These are phyloP conservation scores for Ormosia emarginata DNA, from an alignment of 306 rosid genomes.

Conservation along the genomic window DNA sequence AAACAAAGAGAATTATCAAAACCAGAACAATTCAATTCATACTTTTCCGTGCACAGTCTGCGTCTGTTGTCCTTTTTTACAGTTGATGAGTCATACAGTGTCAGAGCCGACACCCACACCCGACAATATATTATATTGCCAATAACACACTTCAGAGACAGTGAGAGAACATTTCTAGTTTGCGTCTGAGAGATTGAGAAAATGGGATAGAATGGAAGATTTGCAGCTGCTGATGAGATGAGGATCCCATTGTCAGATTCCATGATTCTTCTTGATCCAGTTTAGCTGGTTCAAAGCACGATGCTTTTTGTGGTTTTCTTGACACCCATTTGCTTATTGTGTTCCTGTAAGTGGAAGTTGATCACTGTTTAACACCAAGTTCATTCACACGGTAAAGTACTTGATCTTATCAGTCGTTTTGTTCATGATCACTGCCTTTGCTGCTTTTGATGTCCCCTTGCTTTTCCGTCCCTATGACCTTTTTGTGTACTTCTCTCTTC, in stretches of 20 bases:
- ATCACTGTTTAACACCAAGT: slow-evolving; percentile 15
- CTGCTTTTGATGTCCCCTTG: slow-evolving; percentile 20
- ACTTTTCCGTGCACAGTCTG: slow-evolving; percentile 21
- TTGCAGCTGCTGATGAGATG: slow-evolving; percentile 37
- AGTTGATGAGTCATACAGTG: slow-evolving; percentile 40
- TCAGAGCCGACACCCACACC: slow-evolving; percentile 44
- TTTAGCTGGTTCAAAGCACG: neutral
- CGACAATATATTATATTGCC: slow-evolving; percentile 28
- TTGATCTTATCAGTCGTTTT: slow-evolving; percentile 27
- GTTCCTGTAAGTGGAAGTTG: slow-evolving; percentile 16
- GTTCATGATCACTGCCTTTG: slow-evolving; percentile 31
- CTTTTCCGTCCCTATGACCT: neutral
- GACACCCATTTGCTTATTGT: slow-evolving; percentile 38
- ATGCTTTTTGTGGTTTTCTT: slow-evolving; percentile 25
- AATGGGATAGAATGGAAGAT: slow-evolving; percentile 48
- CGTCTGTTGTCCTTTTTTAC: slow-evolving; percentile 39
- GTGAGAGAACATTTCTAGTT: neutral
- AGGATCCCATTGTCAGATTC: slow-evolving; percentile 34
- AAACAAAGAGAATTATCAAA: slow-evolving; percentile 3
- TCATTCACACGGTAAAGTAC: slow-evolving; percentile 43
- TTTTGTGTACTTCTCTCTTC: neutral
- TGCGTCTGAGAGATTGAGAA: slow-evolving; percentile 22
- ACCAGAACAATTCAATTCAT: neutral
- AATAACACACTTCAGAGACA: slow-evolving; percentile 34
- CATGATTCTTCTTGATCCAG: slow-evolving; percentile 41